phyloP scores from a whole-genome alignment of 306 rosid species.

The Trichosanthes truncata region DNA sequence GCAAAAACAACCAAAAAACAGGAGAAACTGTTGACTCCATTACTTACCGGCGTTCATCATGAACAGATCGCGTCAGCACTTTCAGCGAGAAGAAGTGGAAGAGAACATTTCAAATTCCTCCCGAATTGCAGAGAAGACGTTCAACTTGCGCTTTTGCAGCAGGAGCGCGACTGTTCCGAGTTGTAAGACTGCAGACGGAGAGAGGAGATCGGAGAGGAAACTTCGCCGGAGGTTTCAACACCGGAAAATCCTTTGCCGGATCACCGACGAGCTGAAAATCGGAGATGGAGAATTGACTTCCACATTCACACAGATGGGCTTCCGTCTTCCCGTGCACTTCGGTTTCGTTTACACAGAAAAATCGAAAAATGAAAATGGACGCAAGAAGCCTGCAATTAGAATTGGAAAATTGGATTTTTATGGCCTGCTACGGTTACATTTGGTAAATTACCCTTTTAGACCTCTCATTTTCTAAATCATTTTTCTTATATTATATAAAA shows the following conservation, averaged over 20 bases:
- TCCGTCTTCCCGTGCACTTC: background rate
- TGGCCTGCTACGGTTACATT: background rate
- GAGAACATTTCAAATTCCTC: background rate
- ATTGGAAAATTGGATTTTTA: background rate
- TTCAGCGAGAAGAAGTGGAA: background rate
- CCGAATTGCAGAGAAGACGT: background rate
- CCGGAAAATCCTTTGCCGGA: background rate
- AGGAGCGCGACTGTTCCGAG: background rate
- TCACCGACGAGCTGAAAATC: background rate
- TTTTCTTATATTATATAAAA: too few relatives aligned
- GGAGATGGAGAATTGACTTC: background rate
- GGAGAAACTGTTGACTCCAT: background rate
- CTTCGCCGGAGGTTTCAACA: background rate
- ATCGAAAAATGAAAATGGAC: background rate
- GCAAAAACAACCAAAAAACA: background rate
- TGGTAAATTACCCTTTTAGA: background rate
- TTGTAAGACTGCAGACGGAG: background rate
- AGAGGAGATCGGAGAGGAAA: background rate
- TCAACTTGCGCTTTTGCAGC: background rate
- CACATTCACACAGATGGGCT: background rate
- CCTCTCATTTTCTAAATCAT: background rate
- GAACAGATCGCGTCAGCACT: background rate
- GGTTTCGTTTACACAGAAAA: background rate
- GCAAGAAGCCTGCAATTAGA: background rate
- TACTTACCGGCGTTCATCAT: conserved; percentile 1